These are phyloP conservation scores for Trichosporon sp. DNA, from an alignment of 1,284 basidiomycete species.

Conservation along the genomic window DNA sequence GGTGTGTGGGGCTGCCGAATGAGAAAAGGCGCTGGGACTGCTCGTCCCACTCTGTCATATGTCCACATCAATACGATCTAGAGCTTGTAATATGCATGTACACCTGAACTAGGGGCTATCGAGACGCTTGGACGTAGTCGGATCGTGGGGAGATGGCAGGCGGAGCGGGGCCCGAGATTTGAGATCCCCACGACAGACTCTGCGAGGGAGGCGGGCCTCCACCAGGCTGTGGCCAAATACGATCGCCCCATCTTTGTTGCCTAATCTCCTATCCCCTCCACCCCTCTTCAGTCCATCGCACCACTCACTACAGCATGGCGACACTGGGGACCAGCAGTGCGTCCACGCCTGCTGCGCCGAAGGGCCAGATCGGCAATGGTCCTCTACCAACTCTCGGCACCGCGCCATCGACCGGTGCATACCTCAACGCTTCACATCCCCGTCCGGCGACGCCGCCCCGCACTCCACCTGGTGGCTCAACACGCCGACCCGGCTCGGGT, in stretches of 20 bases:
- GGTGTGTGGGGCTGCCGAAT: neutral
- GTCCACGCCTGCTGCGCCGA: neutral
- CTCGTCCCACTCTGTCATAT: neutral
- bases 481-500: neutral
- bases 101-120: neutral
- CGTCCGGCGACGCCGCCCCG: neutral
- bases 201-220: neutral
- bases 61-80: neutral
- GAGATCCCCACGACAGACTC: neutral
- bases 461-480: neutral
- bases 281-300: too few relatives aligned
- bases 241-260: constrained; percentile 1
- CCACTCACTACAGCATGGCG: neutral
- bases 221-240: neutral
- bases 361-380: neutral
- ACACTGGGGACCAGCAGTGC: neutral
- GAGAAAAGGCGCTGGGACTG: neutral
- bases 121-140: neutral
- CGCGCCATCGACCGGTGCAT: neutral
- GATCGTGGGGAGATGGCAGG: neutral
- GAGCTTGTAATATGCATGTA: constrained; percentile 4
- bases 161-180: neutral
- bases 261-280: too few relatives aligned
- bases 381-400: neutral
- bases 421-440: neutral